Conservation (phyloP, 192 early-diverging fungal species). For the Coemansia sp. region DNA sequence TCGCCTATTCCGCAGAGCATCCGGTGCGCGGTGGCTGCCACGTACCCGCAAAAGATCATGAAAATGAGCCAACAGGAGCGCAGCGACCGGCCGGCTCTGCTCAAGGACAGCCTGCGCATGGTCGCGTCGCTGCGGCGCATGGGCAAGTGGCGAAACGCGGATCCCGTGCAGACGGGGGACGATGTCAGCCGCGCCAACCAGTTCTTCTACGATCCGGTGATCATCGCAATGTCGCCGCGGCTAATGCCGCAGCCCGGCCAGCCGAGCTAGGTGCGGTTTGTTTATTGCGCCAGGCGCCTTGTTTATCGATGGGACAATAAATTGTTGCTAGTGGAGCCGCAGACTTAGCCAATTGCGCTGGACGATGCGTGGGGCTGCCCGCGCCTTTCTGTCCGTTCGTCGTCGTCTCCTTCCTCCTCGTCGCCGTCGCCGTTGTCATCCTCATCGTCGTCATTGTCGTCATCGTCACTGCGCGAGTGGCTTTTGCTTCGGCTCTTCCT, state of each 20-base stretch:
- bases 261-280: neutral
- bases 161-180: neutral
- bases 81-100: conserved; percentile 8
- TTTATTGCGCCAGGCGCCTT: too few species aligned
- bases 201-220: conserved; percentile 22
- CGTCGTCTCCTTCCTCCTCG: conserved; percentile 7
- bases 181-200: conserved; percentile 18
- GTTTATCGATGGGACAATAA: neutral
- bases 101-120: conserved; percentile 36
- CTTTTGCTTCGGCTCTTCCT: conserved; percentile 7
- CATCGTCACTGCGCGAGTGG: neutral
- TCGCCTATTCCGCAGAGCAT: conserved; percentile 17
- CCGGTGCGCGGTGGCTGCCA: conserved; percentile 10
- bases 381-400: neutral
- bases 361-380: neutral
- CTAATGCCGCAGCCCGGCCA: conserved; percentile 28
- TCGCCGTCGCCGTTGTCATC: conserved; percentile 15
- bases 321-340: too few species aligned
- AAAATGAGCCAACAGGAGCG: conserved; percentile 35
- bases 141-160: conserved; percentile 34
- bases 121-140: conserved; percentile 47
- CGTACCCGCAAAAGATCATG: conserved; percentile 35
- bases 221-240: conserved; percentile 33
- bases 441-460: conserved; percentile 8
- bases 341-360: too few species aligned